Evolutionary conservation across 83 land plant species (phyloP).

Genomic region (Diphasiastrum complanatum): DNA sequence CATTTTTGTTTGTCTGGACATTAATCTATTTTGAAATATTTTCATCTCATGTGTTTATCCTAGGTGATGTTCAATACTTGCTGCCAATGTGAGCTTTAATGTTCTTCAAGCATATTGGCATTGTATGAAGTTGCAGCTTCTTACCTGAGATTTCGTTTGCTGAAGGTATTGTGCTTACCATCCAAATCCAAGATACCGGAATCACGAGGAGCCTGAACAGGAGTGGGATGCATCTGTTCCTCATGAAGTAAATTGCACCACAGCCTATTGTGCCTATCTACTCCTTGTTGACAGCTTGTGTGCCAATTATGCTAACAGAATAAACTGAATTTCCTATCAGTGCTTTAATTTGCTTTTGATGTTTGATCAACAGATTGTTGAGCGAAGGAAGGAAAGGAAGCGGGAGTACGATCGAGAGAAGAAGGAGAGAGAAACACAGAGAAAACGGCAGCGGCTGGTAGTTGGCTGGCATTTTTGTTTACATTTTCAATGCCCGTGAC

Average conservation of each 20-base stretch:
- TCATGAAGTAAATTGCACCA: neutral
- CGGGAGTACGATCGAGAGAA: slow-evolving; percentile 13
- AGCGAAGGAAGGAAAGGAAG: slow-evolving; percentile 9
- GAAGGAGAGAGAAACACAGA: slow-evolving; percentile 16
- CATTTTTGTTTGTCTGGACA: no score
- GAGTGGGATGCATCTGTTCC: slow-evolving; percentile 15
- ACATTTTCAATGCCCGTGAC: neutral
- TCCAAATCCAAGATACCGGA: slow-evolving; percentile 7
- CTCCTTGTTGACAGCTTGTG: no score
- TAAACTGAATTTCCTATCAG: no score
- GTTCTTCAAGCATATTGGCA: neutral
- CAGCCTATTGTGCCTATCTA: neutral
- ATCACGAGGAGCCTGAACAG: slow-evolving; percentile 11
- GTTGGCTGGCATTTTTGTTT: neutral
- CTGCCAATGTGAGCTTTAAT: neutral
- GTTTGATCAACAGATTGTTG: slow-evolving; percentile 15
- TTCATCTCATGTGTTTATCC: neutral
- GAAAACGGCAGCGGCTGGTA: slow-evolving; percentile 7
- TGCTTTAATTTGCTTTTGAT: neutral
- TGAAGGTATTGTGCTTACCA: slow-evolving; percentile 13
- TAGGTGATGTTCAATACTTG: neutral
- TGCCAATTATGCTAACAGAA: no score
- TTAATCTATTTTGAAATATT: no score
- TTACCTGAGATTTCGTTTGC: no score
- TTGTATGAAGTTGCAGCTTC: neutral